phyloP scores from a whole-genome alignment of 257 asterid genomes.

The Capsicum baccatum region DNA sequence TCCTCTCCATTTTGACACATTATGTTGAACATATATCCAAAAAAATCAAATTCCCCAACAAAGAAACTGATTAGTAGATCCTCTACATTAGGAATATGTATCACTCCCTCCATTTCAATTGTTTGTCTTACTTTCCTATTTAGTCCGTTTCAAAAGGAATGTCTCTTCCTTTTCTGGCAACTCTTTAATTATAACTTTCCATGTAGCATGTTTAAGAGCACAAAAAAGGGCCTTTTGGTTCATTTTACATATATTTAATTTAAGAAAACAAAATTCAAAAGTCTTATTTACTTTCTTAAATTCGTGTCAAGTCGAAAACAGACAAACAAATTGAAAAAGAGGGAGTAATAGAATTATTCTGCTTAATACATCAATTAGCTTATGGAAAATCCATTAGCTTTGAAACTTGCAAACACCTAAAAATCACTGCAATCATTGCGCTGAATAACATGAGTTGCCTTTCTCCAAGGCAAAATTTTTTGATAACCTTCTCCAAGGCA shows the following conservation, averaged over 20 bases:
- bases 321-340: no score
- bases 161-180: no score
- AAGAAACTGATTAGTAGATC: neutral
- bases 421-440: neutral
- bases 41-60: neutral
- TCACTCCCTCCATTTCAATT: no score
- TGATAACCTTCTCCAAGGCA: neutral
- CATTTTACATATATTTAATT: no score
- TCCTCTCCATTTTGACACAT: neutral
- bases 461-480: neutral
- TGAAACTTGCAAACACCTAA: neutral
- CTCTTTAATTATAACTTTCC: no score
- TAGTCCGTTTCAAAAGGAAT: no score
- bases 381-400: constrained; percentile 20
- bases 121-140: no score
- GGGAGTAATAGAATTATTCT: constrained; percentile 2
- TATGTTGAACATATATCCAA: constrained; percentile 16
- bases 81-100: neutral
- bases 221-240: no score
- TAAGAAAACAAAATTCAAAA: no score
- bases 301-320: no score
- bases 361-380: neutral
- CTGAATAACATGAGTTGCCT: neutral
- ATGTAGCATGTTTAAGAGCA: no score
- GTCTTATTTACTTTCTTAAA: no score